Evolutionary conservation across 164 flowering plant species (phyloP), one percentile per base, ranked within the genome.

Genomic region (Nymphaea thermarum): DNA sequence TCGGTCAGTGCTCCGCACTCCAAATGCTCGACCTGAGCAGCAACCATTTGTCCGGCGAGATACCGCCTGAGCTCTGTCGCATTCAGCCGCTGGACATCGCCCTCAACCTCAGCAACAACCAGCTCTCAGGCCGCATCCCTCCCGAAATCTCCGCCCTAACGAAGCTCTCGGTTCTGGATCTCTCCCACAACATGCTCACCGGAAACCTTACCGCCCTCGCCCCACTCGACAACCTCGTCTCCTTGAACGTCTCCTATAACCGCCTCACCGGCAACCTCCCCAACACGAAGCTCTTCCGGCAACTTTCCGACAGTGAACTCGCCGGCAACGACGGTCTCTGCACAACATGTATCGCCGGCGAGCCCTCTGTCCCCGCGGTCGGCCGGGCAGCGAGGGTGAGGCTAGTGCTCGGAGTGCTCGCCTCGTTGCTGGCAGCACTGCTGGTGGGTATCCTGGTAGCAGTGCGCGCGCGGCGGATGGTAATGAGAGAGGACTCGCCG

Each of bases 211-310:
- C 66, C 51, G 79, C 89, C 4, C 86, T 93, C 5, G 76, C 90
- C 0, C 72, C 73, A 11, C 84, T 90, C 7, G 87, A 78, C 8
- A 84, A 88, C 69, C 83, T 90, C 4, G 91, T 88, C 10, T 79
- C 87, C 15, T 78, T 90, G 18, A 90, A 90, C 71, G 72, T 90
- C 11, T 90, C 97, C 5, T 77, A 80, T 75, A 90, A 90, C 72
- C 82, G 85, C 60, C 86, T 88, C 81, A 72, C 87, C 1, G 97
- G 93, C 25, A 75, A 72, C 76, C 89, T 90, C 42, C 95, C 95
- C 0, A 87, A 88, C 77, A 85, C 77, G 73, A 87, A 84, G 77
- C 76, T 88, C 5, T 90, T 88, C 76, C 67, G 87, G 61, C 90
- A 87, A 78, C 64, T 90, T 43, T 70, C 87, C n/a, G 73, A 79